These are phyloP conservation scores for Hanseniaspora sp. DNA, from an alignment of 1,139 yeast species.

Conservation along the genomic window DNA sequence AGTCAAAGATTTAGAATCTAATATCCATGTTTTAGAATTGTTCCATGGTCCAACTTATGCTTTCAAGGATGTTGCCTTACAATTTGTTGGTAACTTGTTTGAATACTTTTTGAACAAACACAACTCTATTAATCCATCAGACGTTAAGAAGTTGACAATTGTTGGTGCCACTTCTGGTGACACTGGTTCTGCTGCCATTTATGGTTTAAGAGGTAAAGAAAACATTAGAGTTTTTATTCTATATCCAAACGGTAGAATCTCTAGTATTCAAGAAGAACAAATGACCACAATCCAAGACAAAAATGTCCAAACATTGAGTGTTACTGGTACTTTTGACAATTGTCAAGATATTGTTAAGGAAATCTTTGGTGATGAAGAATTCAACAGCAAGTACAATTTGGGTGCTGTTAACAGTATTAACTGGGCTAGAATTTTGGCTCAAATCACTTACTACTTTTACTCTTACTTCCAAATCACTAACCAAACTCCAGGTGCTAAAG, in stretches of 20 bases:
- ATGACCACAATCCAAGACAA: conserved; percentile 95
- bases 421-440: conserved; percentile 98
- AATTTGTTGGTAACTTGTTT: conserved; percentile 90
- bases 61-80: conserved; percentile 95
- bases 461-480: conserved; percentile 69
- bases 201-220: conserved; percentile 91
- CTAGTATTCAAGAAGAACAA: conserved; percentile 96
- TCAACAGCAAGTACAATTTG: conserved; percentile 79
- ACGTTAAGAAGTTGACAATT: conserved; percentile 76
- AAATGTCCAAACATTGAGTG: conserved; percentile 89
- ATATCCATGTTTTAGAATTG: conserved; percentile 70
- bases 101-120: conserved; percentile 78
- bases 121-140: conserved; percentile 51
- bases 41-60: conserved; percentile 99
- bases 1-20: conserved; percentile 42
- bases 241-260: conserved; percentile 94
- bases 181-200: conserved; percentile 97
- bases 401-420: conserved; percentile 97
- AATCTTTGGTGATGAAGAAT: conserved; percentile 77
- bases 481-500: conserved; percentile 36
- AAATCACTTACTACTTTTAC: conserved; percentile 89
- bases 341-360: conserved; percentile 95
- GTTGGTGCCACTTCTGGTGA: conserved; percentile 99
- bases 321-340: conserved; percentile 93
- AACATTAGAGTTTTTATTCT: conserved; percentile 92